phyloP scores from a whole-genome alignment of 257 asterid species.

The Avicennia marina region DNA sequence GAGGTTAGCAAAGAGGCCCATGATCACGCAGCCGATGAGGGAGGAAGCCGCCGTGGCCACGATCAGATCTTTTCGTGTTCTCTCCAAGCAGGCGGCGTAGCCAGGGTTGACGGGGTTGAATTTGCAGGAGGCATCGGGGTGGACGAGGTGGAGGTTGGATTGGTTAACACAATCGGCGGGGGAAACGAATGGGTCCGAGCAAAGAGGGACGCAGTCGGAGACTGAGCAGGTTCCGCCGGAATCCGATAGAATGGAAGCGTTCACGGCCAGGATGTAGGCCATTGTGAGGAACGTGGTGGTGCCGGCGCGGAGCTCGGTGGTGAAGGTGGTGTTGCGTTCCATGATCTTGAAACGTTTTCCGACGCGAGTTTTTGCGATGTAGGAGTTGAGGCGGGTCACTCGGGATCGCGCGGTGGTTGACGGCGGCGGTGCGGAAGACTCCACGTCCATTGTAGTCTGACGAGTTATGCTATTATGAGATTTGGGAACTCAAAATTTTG shows the following conservation, averaged over 20 bases:
- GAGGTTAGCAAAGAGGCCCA: slow-evolving; percentile 69
- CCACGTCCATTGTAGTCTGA: slow-evolving; percentile 64
- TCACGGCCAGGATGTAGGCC: slow-evolving; percentile 85
- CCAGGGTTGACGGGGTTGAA: slow-evolving; percentile 75
- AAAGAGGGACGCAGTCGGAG: slow-evolving; percentile 60
- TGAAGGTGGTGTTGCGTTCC: slow-evolving; percentile 57
- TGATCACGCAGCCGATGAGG: slow-evolving; percentile 56
- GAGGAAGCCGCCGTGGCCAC: slow-evolving; percentile 75
- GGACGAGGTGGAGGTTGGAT: slow-evolving; percentile 30
- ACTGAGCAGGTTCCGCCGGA: slow-evolving; percentile 79
- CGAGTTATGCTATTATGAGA: too few species aligned
- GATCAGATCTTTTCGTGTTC: slow-evolving; percentile 53
- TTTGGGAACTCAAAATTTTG: too few species aligned
- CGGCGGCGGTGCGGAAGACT: slow-evolving; percentile 26
- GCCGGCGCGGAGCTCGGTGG: slow-evolving; percentile 86
- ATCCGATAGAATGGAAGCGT: slow-evolving; percentile 65
- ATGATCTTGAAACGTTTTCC: slow-evolving; percentile 56
- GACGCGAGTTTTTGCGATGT: slow-evolving; percentile 32
- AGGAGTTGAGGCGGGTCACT: slow-evolving; percentile 40
- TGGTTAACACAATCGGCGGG: slow-evolving; percentile 26
- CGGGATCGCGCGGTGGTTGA: slow-evolving; percentile 8
- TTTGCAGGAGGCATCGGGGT: slow-evolving; percentile 55
- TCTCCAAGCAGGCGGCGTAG: slow-evolving; percentile 56
- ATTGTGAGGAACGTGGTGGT: slow-evolving; percentile 75
- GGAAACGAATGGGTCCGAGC: slow-evolving; percentile 47